Conservation (phyloP, 176 grass and related monocot genomes). For the Luzula sylvatica region DNA sequence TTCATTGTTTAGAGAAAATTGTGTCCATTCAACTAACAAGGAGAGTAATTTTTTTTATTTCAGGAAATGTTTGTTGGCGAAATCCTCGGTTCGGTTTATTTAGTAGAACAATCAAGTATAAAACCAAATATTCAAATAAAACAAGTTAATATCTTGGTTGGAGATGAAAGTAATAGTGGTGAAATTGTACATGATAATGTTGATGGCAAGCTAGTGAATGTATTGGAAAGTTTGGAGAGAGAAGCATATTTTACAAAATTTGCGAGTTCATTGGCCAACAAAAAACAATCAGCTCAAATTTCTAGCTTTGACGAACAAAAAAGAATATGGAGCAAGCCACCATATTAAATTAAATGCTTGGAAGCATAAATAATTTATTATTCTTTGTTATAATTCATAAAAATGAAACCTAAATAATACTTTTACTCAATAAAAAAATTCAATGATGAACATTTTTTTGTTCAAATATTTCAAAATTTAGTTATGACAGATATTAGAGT, state of each 20-base stretch:
- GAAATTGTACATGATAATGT: conserved; percentile 25
- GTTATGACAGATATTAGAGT: no score
- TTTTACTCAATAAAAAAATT: no score
- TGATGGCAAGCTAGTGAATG: conserved; percentile 26
- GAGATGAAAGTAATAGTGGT: conserved; percentile 31
- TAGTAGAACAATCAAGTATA: conserved; percentile 45
- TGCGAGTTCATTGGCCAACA: conserved; percentile 30
- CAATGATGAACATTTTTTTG: no score
- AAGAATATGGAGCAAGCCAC: conserved; percentile 36
- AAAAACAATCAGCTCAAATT: conserved; percentile 41
- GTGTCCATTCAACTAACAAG: background rate
- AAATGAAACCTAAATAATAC: no score
- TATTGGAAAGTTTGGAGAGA: conserved; percentile 37
- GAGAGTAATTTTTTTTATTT: background rate
- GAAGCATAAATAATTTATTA: background rate
- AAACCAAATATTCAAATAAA: conserved; percentile 27
- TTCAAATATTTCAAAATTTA: no score
- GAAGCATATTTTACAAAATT: conserved; percentile 42
- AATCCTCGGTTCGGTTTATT: conserved; percentile 63
- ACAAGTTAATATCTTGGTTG: conserved; percentile 28
- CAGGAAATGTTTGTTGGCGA: conserved; percentile 82
- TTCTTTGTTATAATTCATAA: background rate
- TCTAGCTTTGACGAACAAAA: conserved; percentile 63
- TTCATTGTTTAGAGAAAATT: background rate
- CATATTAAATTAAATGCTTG: background rate